Conservation (phyloP, 2,329 filamentous ascomycete species). For the Capronia americana region DNA sequence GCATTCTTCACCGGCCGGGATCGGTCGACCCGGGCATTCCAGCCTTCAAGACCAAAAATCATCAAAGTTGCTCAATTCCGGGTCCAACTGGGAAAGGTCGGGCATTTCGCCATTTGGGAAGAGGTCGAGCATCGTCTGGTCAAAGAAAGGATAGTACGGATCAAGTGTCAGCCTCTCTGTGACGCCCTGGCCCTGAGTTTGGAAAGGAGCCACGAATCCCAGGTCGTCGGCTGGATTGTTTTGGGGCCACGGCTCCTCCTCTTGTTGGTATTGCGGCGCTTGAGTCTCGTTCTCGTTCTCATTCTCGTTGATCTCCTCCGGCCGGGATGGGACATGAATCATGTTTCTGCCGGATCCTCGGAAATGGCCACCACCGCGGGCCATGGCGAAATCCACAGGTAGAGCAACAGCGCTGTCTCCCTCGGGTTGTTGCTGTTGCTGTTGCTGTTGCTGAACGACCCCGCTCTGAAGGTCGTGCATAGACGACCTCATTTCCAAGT, state of each 20-base stretch:
- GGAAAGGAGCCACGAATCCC: conserved; percentile 1
- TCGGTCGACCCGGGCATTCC: background rate
- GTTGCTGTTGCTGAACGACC: background rate
- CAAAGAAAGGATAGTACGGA: conserved; percentile 19
- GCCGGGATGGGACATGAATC: too few species aligned
- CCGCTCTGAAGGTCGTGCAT: background rate
- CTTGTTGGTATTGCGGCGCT: too few species aligned
- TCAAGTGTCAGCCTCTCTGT: background rate
- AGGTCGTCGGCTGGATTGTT: too few species aligned
- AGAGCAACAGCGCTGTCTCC: too few species aligned
- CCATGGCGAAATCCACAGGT: too few species aligned
- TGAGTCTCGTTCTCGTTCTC: too few species aligned
- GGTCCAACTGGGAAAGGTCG: conserved; percentile 25
- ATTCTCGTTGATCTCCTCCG: too few species aligned
- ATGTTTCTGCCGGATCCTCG: too few species aligned
- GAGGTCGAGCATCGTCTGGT: conserved; percentile 26
- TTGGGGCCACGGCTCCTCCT: too few species aligned
- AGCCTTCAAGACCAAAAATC: conserved; percentile 13
- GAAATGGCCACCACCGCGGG: too few species aligned
- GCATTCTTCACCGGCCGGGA: background rate
- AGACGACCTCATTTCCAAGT: background rate
- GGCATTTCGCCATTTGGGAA: conserved; percentile 25
- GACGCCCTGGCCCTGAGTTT: background rate
- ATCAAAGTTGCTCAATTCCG: conserved; percentile 15
- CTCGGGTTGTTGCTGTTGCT: too few species aligned